Evolutionary conservation across 73 alveolate genomes (phyloP).

Genomic region (Paramecium pentaurelia): DNA sequence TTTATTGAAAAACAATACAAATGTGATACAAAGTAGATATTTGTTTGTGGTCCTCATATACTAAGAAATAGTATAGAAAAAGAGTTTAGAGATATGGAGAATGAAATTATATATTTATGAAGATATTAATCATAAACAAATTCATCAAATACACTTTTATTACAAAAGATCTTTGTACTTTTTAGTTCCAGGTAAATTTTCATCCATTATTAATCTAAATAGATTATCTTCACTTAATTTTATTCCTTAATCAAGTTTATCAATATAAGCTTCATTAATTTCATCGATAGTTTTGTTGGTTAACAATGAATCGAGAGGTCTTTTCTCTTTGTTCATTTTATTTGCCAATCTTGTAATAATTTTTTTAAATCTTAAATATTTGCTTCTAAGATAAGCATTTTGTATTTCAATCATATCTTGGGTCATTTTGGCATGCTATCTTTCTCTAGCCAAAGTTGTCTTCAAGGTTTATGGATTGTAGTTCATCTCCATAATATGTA

Average conservation of each 20-base stretch:
- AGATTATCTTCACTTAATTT: neutral
- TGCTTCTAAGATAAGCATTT: conserved; percentile 34
- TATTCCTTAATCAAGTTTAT: conserved; percentile 12
- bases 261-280: conserved; percentile 9
- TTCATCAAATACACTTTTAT: neutral
- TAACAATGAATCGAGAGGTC: neutral
- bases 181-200: neutral
- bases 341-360: neutral
- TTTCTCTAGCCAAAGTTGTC: neutral
- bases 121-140: neutral
- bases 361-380: conserved; percentile 10
- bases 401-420: conserved; percentile 28
- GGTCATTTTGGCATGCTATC: neutral
- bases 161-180: neutral
- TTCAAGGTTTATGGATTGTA: conserved; percentile 42
- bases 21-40: neutral
- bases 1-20: neutral
- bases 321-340: neutral
- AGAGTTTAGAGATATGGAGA: neutral
- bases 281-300: neutral
- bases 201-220: conserved; percentile 21
- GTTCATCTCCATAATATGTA: conserved; percentile 47
- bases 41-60: neutral
- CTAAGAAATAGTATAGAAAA: neutral
- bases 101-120: neutral